phyloP scores from a whole-genome alignment of 179 eudicot species.

The Beta macrorhiza region DNA sequence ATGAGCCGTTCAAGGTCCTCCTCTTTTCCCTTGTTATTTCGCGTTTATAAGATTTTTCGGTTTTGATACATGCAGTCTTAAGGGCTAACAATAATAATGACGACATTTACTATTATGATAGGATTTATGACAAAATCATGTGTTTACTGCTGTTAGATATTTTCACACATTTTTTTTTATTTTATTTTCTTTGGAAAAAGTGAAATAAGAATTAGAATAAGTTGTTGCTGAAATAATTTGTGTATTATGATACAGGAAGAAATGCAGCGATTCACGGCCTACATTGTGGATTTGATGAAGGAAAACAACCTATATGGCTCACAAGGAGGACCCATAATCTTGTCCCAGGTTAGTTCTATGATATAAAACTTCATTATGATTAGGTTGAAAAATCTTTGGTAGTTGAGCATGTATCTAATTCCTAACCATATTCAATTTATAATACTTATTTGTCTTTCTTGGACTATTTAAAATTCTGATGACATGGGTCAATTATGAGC shows the following conservation, averaged over 20 bases:
- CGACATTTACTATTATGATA: too few species aligned
- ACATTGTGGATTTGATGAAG: constrained; percentile 84
- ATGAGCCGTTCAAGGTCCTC: constrained; percentile 84
- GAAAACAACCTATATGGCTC: constrained; percentile 73
- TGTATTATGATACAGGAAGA: constrained; percentile 50
- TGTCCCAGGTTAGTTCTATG: constrained; percentile 63
- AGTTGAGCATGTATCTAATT: constrained; percentile 18
- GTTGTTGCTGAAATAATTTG: not conserved
- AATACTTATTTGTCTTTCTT: not conserved
- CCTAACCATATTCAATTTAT: not conserved
- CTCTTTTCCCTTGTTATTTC: not conserved
- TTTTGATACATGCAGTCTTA: too few species aligned
- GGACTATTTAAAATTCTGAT: constrained; percentile 4
- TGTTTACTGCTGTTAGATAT: too few species aligned
- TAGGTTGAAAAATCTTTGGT: constrained; percentile 20
- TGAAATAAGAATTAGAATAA: not conserved
- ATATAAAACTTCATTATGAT: constrained; percentile 11
- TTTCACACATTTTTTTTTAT: too few species aligned
- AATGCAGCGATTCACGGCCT: constrained; percentile 85
- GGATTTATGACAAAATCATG: too few species aligned
- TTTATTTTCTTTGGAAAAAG: too few species aligned
- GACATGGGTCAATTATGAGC: constrained; percentile 17
- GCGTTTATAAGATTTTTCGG: too few species aligned
- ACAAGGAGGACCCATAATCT: constrained; percentile 90
- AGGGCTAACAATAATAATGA: too few species aligned